Base-by-base conservation (phyloP, 2,329 filamentous ascomycete species). In the Zopfia rhizophila region DNA sequence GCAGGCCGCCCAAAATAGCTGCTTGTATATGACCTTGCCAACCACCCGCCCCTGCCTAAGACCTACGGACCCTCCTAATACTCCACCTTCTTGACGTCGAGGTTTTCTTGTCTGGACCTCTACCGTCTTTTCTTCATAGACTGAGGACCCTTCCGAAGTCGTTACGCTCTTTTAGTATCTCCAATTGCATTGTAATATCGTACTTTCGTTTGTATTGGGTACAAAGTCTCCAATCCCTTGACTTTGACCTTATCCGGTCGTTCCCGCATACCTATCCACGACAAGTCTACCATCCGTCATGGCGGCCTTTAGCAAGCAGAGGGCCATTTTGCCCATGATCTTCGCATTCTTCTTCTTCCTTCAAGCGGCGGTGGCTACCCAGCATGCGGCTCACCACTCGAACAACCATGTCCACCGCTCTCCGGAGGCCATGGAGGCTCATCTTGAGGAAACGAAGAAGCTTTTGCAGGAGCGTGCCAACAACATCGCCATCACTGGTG, bases 251-350 rank as follows among this genome's bases (percentile, higher is more conserved):
- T 28, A 14, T 42, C 35, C 33, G 7, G 13, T 44, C 43, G 11
- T 44, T 41, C 18, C 6, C 13, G 3, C 21, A 17, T 31, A 47
- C 51, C 43, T n/a, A 39, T 41, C 42, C 25, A 30, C 45, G 38
- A 38, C 22, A 38, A 10, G 19, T 45, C 23, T 45, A 46, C 42
- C 5, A 31, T 35, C 19, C 42, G 54, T 10, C 35, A 71, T 71
- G 68, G 68, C 62, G 24, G 60, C 54, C 60, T 64, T 61, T 53
- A 70, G 68, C 61, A 70, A 69, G 51, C 66, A 66, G 27, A 42
- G 56, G 43, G 60, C 55, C 57, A 53, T 69, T 38, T 54, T 68
- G 54, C 55, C 64, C 58, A 63, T 65, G 56, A 41, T 71, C 42
- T 55, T 71, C 48, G 57, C 64, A 14, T 44, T 70, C 31, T 55